phyloP scores from a whole-genome alignment of 2,329 filamentous ascomycete species.

The Hysterium pulicare region DNA sequence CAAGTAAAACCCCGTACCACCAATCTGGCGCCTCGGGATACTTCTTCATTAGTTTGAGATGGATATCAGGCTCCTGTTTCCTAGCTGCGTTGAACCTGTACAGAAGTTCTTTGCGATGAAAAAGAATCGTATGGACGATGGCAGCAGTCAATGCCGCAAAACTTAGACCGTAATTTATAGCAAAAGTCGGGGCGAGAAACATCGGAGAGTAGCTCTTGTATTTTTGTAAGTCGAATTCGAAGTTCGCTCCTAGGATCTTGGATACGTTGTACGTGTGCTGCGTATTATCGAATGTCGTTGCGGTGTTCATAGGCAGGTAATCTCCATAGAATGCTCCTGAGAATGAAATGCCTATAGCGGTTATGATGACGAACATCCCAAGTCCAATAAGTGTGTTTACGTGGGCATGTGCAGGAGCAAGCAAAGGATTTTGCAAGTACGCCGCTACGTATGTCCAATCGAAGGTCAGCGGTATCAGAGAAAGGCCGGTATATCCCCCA shows the following conservation, averaged over 20 bases:
- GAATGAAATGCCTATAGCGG: slow-evolving; percentile 31
- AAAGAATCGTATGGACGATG: slow-evolving; percentile 34
- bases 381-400: slow-evolving; percentile 33
- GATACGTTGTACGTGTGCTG: slow-evolving; percentile 31
- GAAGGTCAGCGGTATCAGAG: slow-evolving; percentile 68
- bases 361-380: slow-evolving; percentile 28
- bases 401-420: slow-evolving; percentile 28
- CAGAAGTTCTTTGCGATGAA: slow-evolving; percentile 35
- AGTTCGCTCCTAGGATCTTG: slow-evolving; percentile 25
- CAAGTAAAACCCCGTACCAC: slow-evolving; percentile 52
- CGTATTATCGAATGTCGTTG: slow-evolving; percentile 35
- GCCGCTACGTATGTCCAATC: slow-evolving; percentile 60
- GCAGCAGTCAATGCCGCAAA: slow-evolving; percentile 38
- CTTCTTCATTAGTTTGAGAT: slow-evolving; percentile 30
- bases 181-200: slow-evolving; percentile 37
- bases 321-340: slow-evolving; percentile 22
- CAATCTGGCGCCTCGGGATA: slow-evolving; percentile 34
- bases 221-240: slow-evolving; percentile 29
- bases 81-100: slow-evolving; percentile 33
- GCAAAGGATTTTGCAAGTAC: slow-evolving; percentile 27
- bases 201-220: slow-evolving; percentile 36
- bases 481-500: slow-evolving; percentile 65
- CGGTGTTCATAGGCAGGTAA: slow-evolving; percentile 36
- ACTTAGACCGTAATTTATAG: slow-evolving; percentile 36
- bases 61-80: slow-evolving; percentile 31